A percentile compares a stretch with the other conserved stretches of the same genome.
Conservation (phyloP, 257 asterid species). For the Striga asiatica region DNA sequence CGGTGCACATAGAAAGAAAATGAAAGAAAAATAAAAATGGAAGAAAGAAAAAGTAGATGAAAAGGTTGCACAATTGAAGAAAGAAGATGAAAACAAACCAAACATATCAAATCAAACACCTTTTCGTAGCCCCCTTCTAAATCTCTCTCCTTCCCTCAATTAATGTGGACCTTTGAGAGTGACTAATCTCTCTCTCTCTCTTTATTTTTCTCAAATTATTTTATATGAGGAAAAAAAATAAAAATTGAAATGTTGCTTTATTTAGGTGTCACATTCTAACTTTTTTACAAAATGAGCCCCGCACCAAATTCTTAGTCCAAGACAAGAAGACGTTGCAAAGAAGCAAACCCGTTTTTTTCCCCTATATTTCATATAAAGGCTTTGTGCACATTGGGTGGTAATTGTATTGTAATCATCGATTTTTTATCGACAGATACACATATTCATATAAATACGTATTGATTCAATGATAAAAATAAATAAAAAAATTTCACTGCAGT, state of each 20-base stretch:
- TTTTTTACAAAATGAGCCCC: conserved; percentile 21
- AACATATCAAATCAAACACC: conserved; percentile 52
- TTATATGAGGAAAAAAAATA: neutral
- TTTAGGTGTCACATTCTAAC: conserved; percentile 23
- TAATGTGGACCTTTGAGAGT: conserved; percentile 21
- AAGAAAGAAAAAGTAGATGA: conserved; percentile 22
- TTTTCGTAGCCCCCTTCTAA: conserved; percentile 26
- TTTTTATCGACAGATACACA: too few relatives aligned
- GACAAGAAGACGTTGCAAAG: too few relatives aligned
- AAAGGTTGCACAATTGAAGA: conserved; percentile 29
- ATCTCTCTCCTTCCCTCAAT: conserved; percentile 5
- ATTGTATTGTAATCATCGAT: too few relatives aligned
- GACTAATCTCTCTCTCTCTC: conserved; percentile 13
- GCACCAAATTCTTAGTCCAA: neutral
- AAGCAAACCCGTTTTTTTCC: too few relatives aligned
- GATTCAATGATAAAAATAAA: too few relatives aligned
- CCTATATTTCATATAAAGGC: too few relatives aligned
- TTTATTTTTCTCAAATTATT: conserved; percentile 10
- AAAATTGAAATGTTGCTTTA: conserved; percentile 10
- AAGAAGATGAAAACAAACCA: conserved; percentile 32
- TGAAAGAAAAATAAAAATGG: too few relatives aligned
- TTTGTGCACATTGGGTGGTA: too few relatives aligned
- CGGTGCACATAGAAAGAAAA: conserved; percentile 4
- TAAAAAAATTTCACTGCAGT: too few relatives aligned
- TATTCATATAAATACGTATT: too few relatives aligned